These are phyloP conservation scores for Leptographium procerum DNA, from an alignment of 2,329 filamentous ascomycete species.

Conservation along the genomic window DNA sequence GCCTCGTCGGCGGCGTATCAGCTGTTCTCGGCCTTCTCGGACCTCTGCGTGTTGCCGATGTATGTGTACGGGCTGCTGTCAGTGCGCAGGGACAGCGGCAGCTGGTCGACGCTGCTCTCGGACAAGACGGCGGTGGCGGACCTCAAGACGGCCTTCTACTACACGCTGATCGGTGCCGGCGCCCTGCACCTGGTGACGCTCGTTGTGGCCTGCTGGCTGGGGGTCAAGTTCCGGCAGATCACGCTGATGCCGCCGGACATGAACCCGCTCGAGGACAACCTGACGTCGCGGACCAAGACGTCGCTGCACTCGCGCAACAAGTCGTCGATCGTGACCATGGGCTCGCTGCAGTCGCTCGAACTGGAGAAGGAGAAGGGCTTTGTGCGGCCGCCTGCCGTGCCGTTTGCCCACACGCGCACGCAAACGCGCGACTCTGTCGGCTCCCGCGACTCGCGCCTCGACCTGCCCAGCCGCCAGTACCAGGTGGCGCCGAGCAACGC, in stretches of 20 bases:
- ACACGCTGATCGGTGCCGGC: constrained; percentile 51
- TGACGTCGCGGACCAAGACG: constrained; percentile 52
- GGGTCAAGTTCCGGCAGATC: constrained; percentile 72
- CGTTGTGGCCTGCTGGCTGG: constrained; percentile 61
- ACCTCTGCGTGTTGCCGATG: constrained; percentile 44
- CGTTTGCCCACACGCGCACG: constrained; percentile 69
- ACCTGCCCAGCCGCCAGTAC: constrained; percentile 45
- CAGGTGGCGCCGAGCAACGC: constrained; percentile 28
- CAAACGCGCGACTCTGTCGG: constrained; percentile 24
- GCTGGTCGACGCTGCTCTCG: constrained; percentile 60
- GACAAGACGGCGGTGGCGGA: constrained; percentile 41
- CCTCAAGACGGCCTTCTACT: constrained; percentile 57
- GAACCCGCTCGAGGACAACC: constrained; percentile 81
- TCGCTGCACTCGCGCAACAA: constrained; percentile 61
- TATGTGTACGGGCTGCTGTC: constrained; percentile 44
- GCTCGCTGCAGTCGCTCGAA: constrained; percentile 18
- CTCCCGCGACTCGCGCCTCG: constrained; percentile 40
- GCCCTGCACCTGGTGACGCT: constrained; percentile 62
- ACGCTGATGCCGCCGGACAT: constrained; percentile 76
- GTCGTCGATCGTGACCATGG: constrained; percentile 38
- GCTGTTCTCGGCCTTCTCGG: constrained; percentile 66
- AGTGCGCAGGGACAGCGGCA: constrained; percentile 29
- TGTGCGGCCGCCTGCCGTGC: constrained; percentile 45
- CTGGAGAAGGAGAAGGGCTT: constrained; percentile 44
- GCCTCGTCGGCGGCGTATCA: constrained; percentile 82